These are phyloP conservation scores for Coprinellus aureogranulatus DNA, from an alignment of 768 basidiomycete genomes.

Conservation along the genomic window DNA sequence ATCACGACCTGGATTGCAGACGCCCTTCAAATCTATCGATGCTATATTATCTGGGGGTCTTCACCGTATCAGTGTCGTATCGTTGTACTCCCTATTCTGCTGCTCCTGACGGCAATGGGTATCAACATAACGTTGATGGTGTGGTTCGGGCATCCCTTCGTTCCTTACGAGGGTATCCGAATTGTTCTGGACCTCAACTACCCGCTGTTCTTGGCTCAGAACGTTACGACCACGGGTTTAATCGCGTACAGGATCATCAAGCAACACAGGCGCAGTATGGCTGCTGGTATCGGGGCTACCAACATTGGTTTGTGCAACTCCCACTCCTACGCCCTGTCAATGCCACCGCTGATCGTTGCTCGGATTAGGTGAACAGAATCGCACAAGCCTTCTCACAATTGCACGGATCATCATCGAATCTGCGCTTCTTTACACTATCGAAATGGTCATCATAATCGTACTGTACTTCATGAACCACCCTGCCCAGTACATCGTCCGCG, in stretches of 20 bases:
- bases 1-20: slow-evolving; percentile 29
- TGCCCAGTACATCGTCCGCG: slow-evolving; percentile 18
- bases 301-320: neutral
- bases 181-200: slow-evolving; percentile 17
- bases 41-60: slow-evolving; percentile 26
- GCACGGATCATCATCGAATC: slow-evolving; percentile 23
- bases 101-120: slow-evolving; percentile 21
- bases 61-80: slow-evolving; percentile 10
- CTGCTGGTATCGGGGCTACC: neutral
- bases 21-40: slow-evolving; percentile 27
- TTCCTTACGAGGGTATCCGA: neutral
- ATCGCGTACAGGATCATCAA: slow-evolving; percentile 22
- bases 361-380: neutral
- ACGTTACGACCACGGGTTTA: slow-evolving; percentile 25
- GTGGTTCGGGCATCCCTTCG: slow-evolving; percentile 21
- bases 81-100: slow-evolving; percentile 19
- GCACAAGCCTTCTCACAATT: slow-evolving; percentile 12
- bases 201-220: slow-evolving; percentile 15
- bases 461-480: slow-evolving; percentile 14
- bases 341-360: too few relatives aligned
- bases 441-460: slow-evolving; percentile 21
- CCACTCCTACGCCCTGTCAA: neutral
- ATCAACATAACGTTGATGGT: slow-evolving; percentile 19
- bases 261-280: slow-evolving; percentile 15
- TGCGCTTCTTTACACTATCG: slow-evolving; percentile 22